Percentiles rank a stretch among this genome's conserved stretches.
These are phyloP conservation scores for Uronychia binucleata DNA, from an alignment of 73 alveolate species.

Conservation along the genomic window DNA sequence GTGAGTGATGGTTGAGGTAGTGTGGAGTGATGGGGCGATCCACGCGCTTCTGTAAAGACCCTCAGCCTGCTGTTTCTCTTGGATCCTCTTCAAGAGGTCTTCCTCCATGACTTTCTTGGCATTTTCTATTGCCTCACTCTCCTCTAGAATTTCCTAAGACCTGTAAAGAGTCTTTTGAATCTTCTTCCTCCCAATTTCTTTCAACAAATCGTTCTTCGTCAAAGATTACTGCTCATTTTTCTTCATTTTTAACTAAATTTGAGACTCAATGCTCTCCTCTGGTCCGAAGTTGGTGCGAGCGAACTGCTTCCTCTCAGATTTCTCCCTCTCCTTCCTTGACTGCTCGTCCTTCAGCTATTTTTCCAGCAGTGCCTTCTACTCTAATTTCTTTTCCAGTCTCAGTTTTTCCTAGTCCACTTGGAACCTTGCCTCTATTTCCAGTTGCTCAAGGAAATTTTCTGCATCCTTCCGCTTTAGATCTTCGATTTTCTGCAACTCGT, in stretches of 20 bases:
- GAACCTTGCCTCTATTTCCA: conserved; percentile 9
- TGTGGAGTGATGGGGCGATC: too few relatives aligned
- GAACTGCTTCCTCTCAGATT: neutral
- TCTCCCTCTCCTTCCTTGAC: neutral
- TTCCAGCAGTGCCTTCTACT: neutral
- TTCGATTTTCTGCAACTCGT: conserved; percentile 16
- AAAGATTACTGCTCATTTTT: neutral
- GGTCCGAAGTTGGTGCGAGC: conserved; percentile 48
- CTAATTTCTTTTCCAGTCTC: neutral
- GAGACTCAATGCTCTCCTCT: conserved; percentile 22
- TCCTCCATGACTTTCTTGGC: neutral
- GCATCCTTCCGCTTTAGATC: neutral
- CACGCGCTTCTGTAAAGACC: neutral
- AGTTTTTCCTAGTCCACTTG: neutral
- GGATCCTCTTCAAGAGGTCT: neutral
- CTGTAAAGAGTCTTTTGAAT: neutral
- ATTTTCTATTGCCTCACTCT: neutral
- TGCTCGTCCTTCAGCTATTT: neutral
- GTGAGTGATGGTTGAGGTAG: too few relatives aligned
- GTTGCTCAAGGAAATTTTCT: neutral
- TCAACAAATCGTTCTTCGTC: neutral
- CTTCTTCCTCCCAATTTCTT: neutral
- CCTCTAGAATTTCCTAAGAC: neutral
- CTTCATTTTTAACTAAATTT: neutral
- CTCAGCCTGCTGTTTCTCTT: neutral